Evolutionary conservation across 345 rosid species (phyloP).

Genomic region (Gossypium thurberi): DNA sequence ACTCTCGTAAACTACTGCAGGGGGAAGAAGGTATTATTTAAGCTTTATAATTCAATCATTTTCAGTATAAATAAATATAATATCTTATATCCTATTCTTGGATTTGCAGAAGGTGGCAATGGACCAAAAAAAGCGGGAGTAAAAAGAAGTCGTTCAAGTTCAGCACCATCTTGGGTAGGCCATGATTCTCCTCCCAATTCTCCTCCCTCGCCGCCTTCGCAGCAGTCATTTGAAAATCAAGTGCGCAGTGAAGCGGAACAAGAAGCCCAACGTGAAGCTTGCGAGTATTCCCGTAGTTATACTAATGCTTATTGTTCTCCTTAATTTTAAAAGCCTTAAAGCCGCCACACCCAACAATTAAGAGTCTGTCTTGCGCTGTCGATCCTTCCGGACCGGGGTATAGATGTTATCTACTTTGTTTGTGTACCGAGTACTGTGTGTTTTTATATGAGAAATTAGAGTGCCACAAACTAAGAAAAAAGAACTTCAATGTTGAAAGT

Average conservation of each 20-base stretch:
- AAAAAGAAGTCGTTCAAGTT: fast-evolving
- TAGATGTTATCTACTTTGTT: too few species aligned
- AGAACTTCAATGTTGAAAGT: too few species aligned
- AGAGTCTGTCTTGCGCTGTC: neutral
- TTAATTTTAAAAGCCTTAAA: neutral
- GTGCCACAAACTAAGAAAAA: too few species aligned
- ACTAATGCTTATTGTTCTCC: neutral
- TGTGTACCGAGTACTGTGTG: too few species aligned
- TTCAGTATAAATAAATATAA: neutral
- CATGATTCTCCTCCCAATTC: neutral
- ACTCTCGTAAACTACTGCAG: neutral
- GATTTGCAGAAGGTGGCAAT: neutral
- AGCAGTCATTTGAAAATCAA: neutral
- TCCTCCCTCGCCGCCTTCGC: neutral
- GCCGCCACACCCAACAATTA: neutral
- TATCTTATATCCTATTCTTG: neutral
- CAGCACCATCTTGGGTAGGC: neutral
- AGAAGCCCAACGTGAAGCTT: neutral
- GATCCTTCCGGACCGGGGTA: neutral
- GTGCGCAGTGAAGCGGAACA: neutral
- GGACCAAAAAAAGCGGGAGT: neutral
- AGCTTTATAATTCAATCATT: neutral
- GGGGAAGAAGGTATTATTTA: neutral
- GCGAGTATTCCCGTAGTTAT: neutral
- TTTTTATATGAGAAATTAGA: too few species aligned